Base-by-base conservation (phyloP, 2,329 filamentous ascomycete species). In the Bretziella fagacearum region DNA sequence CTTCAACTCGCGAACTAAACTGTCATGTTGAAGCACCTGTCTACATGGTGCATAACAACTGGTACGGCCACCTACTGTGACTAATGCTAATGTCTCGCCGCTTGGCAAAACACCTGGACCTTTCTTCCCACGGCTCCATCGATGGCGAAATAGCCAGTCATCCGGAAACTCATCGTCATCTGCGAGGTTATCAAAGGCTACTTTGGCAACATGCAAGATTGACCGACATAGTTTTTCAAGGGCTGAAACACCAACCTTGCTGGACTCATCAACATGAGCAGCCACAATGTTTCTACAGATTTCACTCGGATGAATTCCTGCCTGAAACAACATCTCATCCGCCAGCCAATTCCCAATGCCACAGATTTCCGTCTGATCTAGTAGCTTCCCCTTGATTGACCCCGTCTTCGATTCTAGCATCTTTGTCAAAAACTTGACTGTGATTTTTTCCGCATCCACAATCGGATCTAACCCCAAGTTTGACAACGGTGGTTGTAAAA, bases 271-370 rank as follows among this genome's bases (percentile, higher is more conserved):
- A 33, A 33, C 13, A 10, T 13, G 30, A 32, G 67, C 69, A 53
- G 73, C 70, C 52, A 93, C 69, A 54, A 96, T 81, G 0, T 83
- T 82, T 56, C 95, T 79, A 62, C 81, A 85, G 63, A 93, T 93
- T 59, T 94, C 85, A 60, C 95, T 89, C 0, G 91, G 91, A 54
- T 98, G 89, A 13, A 96, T 71, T 43, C 73, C 77, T 4, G 91
- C 82, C 55, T 96, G 80, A 57, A 87, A 98, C 44, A 98, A 67
- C 5, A 94, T 79, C 60, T 98, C 91, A 58, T 98, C 91, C 1
- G 81, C 86, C 46, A 98, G 89, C 89, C 89, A 98, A 58, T 96
- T 96, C 0, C 91, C 91, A 52, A 98, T 84, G 6, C 91, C 91
- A 56, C 83, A 91, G 52, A 96, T 82, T 59, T 82, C 82, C 15